Evolutionary conservation across 2,329 filamentous ascomycete genomes (phyloP), one percentile per base, ranked within the genome.

Genomic region (Hysterium pulicare): DNA sequence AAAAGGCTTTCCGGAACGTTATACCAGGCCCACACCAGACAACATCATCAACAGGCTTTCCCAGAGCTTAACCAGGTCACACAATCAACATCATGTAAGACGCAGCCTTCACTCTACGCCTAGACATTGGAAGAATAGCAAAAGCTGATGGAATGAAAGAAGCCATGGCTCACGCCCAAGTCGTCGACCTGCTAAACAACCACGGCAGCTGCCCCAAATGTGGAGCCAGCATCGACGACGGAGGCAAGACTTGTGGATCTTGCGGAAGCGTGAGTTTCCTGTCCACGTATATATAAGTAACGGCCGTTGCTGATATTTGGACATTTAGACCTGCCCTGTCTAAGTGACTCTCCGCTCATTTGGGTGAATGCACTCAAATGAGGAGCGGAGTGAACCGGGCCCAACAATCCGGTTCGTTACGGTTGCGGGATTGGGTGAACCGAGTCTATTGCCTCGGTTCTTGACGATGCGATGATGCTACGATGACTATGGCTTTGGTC

Each of bases 131-230:
- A n/a, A n/a, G n/a, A n/a, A n/a, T n/a, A n/a, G n/a, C n/a, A n/a
- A n/a, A n/a, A n/a, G n/a, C n/a, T n/a, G n/a, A n/a, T n/a, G n/a
- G n/a, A n/a, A n/a, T n/a, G n/a, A n/a, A n/a, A n/a, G n/a, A n/a
- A n/a, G n/a, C n/a, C n/a, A n/a, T n/a, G n/a, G n/a, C n/a, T n/a
- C n/a, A n/a, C n/a, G n/a, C n/a, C n/a, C n/a, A n/a, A n/a, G n/a
- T n/a, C n/a, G n/a, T n/a, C n/a, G n/a, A n/a, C n/a, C 57, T 61
- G 40, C 55, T 66, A 50, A 50, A 67, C 51, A 47, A 33, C 38
- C 59, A 66, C 54, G 48, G 48, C 42, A 51, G 38, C 49, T 69
- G 66, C 60, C 66, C 66, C 46, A 69, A 68, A 55, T 69, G 66
- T 50, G 61, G 63, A 44, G 61, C 62, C 5, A 43, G 38, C 28